Base-by-base conservation (phyloP, 306 rosid genomes). In the Hippophae gyantsensis region DNA sequence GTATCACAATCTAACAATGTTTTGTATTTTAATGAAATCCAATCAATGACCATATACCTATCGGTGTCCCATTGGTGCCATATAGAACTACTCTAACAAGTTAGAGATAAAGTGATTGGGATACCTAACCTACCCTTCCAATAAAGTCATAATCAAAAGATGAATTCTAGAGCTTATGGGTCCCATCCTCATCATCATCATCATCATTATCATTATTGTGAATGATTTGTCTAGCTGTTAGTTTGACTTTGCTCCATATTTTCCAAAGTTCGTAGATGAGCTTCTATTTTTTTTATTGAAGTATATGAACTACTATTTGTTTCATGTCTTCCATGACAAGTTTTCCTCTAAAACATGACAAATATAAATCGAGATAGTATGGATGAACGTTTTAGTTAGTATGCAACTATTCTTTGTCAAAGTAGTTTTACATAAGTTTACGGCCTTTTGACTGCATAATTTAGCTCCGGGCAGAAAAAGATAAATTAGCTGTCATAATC, bases 161-260 rank as follows among this genome's bases (percentile, higher is more conserved):
- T 56, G 63, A 27, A 18, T 53, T 69, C 49, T 62, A 55, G 62
- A 14, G 60, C 53, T 45, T 71, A 71, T 76, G 81, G 81, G 81
- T 69, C 80, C 80, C 57, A 32, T 32, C 38, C 23, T 18, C 3
- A 32, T 32, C 38, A 0, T 18, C 3, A 32, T 32, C 38, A 0
- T 18, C 38, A 13, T 23, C 54, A 52, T 61, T 68, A 47, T 64
- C 72, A 75, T 78, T 77, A 62, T 52, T 48, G 69, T 62, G 60
- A 61, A n/a, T 26, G 6, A 43, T 48, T n/a, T 27, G 40, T 43
- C 45, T 60, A 68, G 54, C 66, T 56, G 48, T 57, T 44, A 42
- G 71, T 53, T 42, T 66, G 52, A 7, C 59, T 40, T 74, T 23
- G 13, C 54, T 55, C 57, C 56, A 58, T 69, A 48, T 32, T 53